Percentiles rank a stretch among this genome's conserved stretches.
phyloP scores from a whole-genome alignment of 192 early-diverging fungal species.

The Backusella mclennaniae region DNA sequence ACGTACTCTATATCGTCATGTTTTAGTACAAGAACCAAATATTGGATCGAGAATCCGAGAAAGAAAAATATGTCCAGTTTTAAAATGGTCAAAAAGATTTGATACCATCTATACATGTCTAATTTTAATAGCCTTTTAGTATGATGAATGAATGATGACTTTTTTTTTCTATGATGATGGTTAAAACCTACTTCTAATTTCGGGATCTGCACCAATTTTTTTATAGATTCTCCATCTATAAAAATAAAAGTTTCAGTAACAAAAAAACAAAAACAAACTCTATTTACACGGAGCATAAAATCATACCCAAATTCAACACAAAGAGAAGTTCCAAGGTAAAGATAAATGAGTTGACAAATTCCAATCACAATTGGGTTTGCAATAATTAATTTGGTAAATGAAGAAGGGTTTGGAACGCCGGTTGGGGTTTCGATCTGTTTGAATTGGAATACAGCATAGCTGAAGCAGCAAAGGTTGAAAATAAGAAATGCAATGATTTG shows the following conservation, averaged over 20 bases:
- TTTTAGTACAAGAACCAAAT: slow-evolving; percentile 55
- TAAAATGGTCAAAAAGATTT: slow-evolving; percentile 77
- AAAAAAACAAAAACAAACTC: background rate
- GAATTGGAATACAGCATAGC: slow-evolving; percentile 71
- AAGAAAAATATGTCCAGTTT: slow-evolving; percentile 89
- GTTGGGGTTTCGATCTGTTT: slow-evolving; percentile 47
- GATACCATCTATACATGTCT: slow-evolving; percentile 66
- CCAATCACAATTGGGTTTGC: slow-evolving; percentile 59
- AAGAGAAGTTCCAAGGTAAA: slow-evolving; percentile 49
- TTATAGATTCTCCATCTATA: slow-evolving; percentile 60
- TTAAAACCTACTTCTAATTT: slow-evolving; percentile 51
- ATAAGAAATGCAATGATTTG: slow-evolving; percentile 67
- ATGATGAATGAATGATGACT: background rate
- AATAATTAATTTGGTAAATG: slow-evolving; percentile 43
- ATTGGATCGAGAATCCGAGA: slow-evolving; percentile 68
- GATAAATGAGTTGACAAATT: slow-evolving; percentile 44
- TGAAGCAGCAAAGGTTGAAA: slow-evolving; percentile 66
- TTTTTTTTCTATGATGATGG: background rate
- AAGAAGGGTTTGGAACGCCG: background rate
- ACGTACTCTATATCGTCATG: slow-evolving; percentile 46
- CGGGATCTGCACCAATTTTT: slow-evolving; percentile 62
- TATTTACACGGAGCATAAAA: background rate
- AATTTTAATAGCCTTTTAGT: slow-evolving; percentile 4
- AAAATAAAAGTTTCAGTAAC: background rate
- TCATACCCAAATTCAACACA: slow-evolving; percentile 63